Percentiles rank a stretch among this genome's conserved stretches.
Evolutionary conservation across 2,329 filamentous ascomycete genomes (phyloP).

Genomic region (Aspergillus amoenus): DNA sequence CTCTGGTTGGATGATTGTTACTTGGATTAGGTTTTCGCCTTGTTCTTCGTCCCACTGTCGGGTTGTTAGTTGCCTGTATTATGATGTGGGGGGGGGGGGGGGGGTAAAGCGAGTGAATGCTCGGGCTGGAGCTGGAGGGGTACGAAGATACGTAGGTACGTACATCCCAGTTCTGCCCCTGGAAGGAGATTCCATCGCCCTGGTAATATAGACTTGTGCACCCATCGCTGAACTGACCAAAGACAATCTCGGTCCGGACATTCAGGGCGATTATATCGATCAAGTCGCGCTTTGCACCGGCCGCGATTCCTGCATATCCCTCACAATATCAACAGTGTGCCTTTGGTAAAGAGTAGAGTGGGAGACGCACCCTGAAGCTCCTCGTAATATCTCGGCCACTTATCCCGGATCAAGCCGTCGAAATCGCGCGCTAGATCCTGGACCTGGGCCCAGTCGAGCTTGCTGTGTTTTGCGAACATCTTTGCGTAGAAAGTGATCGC

Average conservation of each 20-base stretch:
- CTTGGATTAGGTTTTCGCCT: conserved; percentile 5
- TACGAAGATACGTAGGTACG: too few relatives aligned
- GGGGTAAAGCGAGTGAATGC: too few relatives aligned
- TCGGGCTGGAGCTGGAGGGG: too few relatives aligned
- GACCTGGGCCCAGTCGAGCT: conserved; percentile 49
- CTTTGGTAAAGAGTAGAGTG: too few relatives aligned
- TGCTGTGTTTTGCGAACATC: conserved; percentile 17
- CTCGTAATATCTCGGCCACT: conserved; percentile 31
- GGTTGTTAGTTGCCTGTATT: background rate
- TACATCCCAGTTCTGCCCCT: conserved; percentile 59
- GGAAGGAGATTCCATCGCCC: conserved; percentile 35
- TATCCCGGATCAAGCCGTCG: conserved; percentile 43
- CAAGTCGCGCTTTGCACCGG: conserved; percentile 44
- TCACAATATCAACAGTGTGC: background rate
- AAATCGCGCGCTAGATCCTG: conserved; percentile 38
- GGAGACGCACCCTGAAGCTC: conserved; percentile 28
- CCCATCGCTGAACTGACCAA: conserved; percentile 54
- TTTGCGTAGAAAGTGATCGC: conserved; percentile 1
- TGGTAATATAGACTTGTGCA: conserved; percentile 54
- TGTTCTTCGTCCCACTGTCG: conserved; percentile 7
- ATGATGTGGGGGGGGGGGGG: too few relatives aligned
- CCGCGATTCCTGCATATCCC: conserved; percentile 18
- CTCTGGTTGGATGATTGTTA: conserved; percentile 24
- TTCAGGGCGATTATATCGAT: conserved; percentile 54
- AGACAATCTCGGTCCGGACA: conserved; percentile 56